Evolutionary conservation across 2,329 filamentous ascomycete species (phyloP).

Genomic region (Amauroascus niger): DNA sequence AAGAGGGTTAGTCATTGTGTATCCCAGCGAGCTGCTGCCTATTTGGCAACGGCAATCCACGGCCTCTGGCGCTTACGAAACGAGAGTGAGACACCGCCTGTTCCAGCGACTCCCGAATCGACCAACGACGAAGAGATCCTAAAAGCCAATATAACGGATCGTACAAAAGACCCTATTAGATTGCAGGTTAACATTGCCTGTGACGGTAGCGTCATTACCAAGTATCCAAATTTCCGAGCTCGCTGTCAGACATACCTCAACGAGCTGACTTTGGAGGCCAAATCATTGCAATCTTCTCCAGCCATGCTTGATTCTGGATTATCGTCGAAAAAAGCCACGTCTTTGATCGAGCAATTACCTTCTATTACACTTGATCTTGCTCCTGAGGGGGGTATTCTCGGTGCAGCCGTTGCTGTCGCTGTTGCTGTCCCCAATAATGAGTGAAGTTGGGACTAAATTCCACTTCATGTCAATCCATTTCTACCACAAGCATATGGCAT

Average conservation of each 20-base stretch:
- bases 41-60: slow-evolving; percentile 54
- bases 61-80: slow-evolving; percentile 51
- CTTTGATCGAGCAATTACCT: slow-evolving; percentile 16
- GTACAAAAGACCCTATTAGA: slow-evolving; percentile 18
- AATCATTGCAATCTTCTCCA: background rate
- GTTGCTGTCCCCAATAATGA: slow-evolving; percentile 23
- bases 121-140: slow-evolving; percentile 20
- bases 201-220: slow-evolving; percentile 45
- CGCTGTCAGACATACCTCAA: slow-evolving; percentile 38
- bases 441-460: background rate
- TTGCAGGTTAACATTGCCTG: slow-evolving; percentile 39
- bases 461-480: background rate
- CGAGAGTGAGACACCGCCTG: slow-evolving; percentile 33
- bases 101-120: slow-evolving; percentile 18
- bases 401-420: slow-evolving; percentile 41
- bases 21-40: slow-evolving; percentile 51
- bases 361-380: slow-evolving; percentile 35
- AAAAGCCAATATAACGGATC: background rate
- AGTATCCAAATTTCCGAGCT: slow-evolving; percentile 41
- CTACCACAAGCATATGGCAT: background rate
- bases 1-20: slow-evolving; percentile 45
- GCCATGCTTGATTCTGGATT: background rate
- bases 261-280: slow-evolving; percentile 29
- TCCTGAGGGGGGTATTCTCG: slow-evolving; percentile 38
- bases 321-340: background rate